These are phyloP conservation scores for Fraxinus anomala DNA, from an alignment of 257 asterid species.

Conservation along the genomic window DNA sequence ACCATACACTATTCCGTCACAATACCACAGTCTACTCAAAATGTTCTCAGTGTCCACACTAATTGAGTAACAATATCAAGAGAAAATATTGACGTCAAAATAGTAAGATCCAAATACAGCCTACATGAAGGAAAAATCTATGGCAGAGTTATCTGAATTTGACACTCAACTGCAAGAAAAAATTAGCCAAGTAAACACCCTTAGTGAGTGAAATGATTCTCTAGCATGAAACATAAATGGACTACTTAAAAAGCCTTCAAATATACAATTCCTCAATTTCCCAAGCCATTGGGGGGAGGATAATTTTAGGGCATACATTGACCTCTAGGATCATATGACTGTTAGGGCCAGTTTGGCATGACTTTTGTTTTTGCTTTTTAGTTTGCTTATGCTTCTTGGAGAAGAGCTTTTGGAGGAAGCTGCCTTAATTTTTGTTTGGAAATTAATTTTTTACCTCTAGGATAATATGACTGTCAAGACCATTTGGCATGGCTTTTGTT, in stretches of 20 bases:
- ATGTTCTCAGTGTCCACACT: background rate
- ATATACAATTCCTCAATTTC: background rate
- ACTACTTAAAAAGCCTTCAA: constrained; percentile 6
- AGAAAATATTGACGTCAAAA: background rate
- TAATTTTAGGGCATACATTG: background rate
- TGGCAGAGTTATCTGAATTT: constrained; percentile 4
- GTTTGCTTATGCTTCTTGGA: too few species aligned
- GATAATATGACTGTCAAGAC: too few species aligned
- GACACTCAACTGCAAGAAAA: constrained; percentile 4
- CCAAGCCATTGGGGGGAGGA: background rate
- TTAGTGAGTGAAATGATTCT: constrained; percentile 7
- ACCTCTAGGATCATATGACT: background rate
- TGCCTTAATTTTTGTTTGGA: too few species aligned
- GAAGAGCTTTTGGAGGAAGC: too few species aligned
- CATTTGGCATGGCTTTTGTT: too few species aligned
- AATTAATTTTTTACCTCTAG: too few species aligned
- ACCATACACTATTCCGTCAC: background rate
- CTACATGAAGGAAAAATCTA: background rate
- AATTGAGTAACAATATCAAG: background rate
- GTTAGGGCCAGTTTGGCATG: too few species aligned
- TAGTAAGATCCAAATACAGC: constrained; percentile 3
- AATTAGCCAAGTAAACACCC: background rate
- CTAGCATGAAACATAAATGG: constrained; percentile 10
- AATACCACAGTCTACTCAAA: background rate
- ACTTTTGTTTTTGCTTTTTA: too few species aligned